A percentile compares a stretch with the other conserved stretches of the same genome.
These are phyloP conservation scores for Prunus fruticosa DNA, from an alignment of 306 rosid genomes.

Conservation along the genomic window DNA sequence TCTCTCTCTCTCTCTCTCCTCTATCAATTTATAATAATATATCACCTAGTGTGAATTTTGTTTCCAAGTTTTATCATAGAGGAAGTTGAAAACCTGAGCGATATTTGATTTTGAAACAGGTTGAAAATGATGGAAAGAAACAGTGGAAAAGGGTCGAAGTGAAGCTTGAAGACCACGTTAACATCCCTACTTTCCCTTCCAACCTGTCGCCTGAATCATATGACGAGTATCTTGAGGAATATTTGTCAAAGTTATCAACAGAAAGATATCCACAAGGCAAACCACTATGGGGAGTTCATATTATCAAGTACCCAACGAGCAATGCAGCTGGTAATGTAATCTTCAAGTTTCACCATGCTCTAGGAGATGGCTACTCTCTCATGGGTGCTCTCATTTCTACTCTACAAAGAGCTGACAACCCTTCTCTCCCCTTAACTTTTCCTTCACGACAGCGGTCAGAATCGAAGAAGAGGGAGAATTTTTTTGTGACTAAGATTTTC, in stretches of 20 bases:
- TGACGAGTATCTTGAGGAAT: constrained; percentile 33
- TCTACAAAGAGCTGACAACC: constrained; percentile 46
- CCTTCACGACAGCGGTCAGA: constrained; percentile 31
- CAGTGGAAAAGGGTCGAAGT: no score
- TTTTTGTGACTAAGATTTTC: constrained; percentile 10
- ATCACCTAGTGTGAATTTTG: no score
- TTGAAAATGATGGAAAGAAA: no score
- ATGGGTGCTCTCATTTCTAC: constrained; percentile 60
- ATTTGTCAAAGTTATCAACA: constrained; percentile 34
- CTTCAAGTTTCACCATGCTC: constrained; percentile 60
- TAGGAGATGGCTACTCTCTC: constrained; percentile 30
- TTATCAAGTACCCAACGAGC: neutral
- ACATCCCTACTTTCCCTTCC: constrained; percentile 27
- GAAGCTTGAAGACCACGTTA: constrained; percentile 40
- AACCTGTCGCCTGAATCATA: constrained; percentile 21
- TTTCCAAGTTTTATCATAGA: no score
- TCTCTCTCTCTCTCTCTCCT: neutral
- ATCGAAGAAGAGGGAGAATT: neutral
- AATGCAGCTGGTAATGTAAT: constrained; percentile 28
- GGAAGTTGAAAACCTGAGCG: neutral
- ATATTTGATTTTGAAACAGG: neutral
- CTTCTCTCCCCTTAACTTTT: constrained; percentile 52
- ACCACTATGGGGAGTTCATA: constrained; percentile 60
- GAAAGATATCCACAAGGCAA: constrained; percentile 31
- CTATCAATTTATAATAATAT: no score